phyloP scores from a whole-genome alignment of 2,329 filamentous ascomycete genomes.

The Immersiporthe knoxdaviesiana region DNA sequence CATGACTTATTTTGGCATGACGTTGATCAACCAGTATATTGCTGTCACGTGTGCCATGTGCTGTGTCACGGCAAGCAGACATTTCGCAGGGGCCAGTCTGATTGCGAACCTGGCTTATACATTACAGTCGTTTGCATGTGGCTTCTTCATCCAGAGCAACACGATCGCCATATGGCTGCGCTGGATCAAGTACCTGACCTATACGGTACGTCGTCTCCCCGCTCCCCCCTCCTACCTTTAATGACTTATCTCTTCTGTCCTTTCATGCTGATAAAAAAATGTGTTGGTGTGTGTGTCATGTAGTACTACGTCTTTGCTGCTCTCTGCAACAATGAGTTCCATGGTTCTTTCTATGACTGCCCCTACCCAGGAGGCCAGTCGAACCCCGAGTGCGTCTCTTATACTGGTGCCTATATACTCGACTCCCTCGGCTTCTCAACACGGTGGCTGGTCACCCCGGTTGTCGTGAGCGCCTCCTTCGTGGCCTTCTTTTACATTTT shows the following conservation, averaged over 20 bases:
- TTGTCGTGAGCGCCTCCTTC: conserved; percentile 65
- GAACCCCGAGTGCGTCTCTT: conserved; percentile 69
- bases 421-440: conserved; percentile 67
- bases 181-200: conserved; percentile 73
- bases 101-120: conserved; percentile 76
- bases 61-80: conserved; percentile 66
- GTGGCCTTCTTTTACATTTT: conserved; percentile 64
- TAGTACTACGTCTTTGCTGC: conserved; percentile 74
- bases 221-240: too few relatives aligned
- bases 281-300: conserved; percentile 35
- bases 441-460: conserved; percentile 69
- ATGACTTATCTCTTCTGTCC: neutral
- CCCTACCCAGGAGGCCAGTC: conserved; percentile 63
- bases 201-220: conserved; percentile 46
- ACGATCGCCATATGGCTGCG: conserved; percentile 77
- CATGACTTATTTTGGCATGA: conserved; percentile 71
- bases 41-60: conserved; percentile 72
- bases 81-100: conserved; percentile 72
- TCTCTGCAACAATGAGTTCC: conserved; percentile 73
- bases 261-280: neutral
- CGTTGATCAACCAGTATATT: conserved; percentile 73
- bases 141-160: conserved; percentile 75
- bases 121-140: conserved; percentile 73
- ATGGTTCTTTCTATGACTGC: conserved; percentile 73
- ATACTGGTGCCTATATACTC: conserved; percentile 72